A percentile compares a stretch with the other conserved stretches of the same genome.
These are phyloP conservation scores for Betula pendula DNA, from an alignment of 306 rosid genomes.

Conservation along the genomic window DNA sequence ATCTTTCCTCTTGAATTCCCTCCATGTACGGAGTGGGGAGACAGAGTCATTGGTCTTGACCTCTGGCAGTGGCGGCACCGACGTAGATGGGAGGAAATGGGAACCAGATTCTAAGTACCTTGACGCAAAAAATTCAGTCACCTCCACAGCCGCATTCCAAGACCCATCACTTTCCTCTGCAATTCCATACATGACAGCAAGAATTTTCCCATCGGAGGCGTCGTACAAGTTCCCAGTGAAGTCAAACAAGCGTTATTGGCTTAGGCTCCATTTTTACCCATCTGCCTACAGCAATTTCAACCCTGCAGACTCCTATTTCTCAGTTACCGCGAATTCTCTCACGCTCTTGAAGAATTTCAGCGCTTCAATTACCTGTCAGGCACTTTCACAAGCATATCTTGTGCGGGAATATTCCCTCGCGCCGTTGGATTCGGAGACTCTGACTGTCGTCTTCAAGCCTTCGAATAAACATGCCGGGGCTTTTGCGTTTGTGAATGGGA, in stretches of 20 bases:
- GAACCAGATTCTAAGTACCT: slow-evolving; percentile 40
- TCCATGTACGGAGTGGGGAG: slow-evolving; percentile 16
- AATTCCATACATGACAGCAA: slow-evolving; percentile 56
- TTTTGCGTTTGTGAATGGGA: slow-evolving; percentile 54
- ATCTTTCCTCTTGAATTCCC: slow-evolving; percentile 23
- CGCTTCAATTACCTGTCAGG: slow-evolving; percentile 40
- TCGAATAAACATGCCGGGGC: slow-evolving; percentile 28
- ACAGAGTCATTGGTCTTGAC: slow-evolving; percentile 38
- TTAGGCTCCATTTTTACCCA: slow-evolving; percentile 58
- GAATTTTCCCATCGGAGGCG: slow-evolving; percentile 42
- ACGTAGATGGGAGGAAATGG: slow-evolving; percentile 50
- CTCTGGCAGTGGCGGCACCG: slow-evolving; percentile 25
- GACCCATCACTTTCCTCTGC: slow-evolving; percentile 46
- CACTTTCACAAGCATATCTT: slow-evolving; percentile 55
- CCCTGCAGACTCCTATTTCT: slow-evolving; percentile 41
- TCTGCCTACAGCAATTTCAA: slow-evolving; percentile 28
- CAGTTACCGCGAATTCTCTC: slow-evolving; percentile 39
- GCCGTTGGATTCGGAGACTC: slow-evolving; percentile 28
- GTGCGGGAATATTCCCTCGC: slow-evolving; percentile 55
- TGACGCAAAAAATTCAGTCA: slow-evolving; percentile 14
- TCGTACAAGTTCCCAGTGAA: slow-evolving; percentile 38
- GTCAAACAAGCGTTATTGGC: slow-evolving; percentile 45
- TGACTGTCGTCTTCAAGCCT: slow-evolving; percentile 49
- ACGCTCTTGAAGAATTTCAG: slow-evolving; percentile 54
- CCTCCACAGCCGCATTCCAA: slow-evolving; percentile 43